These are phyloP conservation scores for Ceratocystis variospora DNA, from an alignment of 2,329 filamentous ascomycete genomes.

Conservation along the genomic window DNA sequence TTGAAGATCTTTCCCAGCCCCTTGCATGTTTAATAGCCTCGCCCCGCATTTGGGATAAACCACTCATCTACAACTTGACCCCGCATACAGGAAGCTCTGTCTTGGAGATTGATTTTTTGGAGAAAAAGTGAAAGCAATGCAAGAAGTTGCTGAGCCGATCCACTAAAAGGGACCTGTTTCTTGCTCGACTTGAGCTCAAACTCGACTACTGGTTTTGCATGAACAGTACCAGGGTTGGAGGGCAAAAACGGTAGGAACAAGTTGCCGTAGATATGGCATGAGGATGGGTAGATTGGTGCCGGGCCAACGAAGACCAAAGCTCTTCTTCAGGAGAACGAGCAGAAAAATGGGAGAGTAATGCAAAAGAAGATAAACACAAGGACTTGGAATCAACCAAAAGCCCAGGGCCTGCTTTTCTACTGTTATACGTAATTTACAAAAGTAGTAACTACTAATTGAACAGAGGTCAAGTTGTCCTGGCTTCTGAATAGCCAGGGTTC, in stretches of 20 bases:
- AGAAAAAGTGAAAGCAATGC: not conserved
- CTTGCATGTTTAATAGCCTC: not conserved
- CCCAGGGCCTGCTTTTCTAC: too few relatives aligned
- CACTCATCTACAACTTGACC: not conserved
- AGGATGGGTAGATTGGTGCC: not conserved
- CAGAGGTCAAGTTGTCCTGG: too few relatives aligned
- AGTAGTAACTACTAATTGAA: too few relatives aligned
- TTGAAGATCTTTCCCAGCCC: not conserved
- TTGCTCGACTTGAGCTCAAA: not conserved
- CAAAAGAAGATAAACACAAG: not conserved
- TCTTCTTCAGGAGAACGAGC: not conserved
- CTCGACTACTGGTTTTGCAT: not conserved
- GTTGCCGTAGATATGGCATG: slow-evolving; percentile 6
- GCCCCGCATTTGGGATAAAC: not conserved
- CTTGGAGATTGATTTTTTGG: too few relatives aligned
- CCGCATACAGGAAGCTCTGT: not conserved
- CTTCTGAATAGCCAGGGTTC: too few relatives aligned
- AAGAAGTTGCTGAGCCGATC: not conserved
- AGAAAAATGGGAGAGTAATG: not conserved
- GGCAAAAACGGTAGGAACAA: not conserved
- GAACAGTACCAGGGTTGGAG: not conserved
- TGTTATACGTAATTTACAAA: too few relatives aligned
- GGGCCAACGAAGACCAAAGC: not conserved
- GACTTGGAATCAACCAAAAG: not conserved
- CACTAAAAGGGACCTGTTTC: not conserved